Conservation (phyloP, 768 basidiomycete genomes). For the Psilocybe tampanensis region DNA sequence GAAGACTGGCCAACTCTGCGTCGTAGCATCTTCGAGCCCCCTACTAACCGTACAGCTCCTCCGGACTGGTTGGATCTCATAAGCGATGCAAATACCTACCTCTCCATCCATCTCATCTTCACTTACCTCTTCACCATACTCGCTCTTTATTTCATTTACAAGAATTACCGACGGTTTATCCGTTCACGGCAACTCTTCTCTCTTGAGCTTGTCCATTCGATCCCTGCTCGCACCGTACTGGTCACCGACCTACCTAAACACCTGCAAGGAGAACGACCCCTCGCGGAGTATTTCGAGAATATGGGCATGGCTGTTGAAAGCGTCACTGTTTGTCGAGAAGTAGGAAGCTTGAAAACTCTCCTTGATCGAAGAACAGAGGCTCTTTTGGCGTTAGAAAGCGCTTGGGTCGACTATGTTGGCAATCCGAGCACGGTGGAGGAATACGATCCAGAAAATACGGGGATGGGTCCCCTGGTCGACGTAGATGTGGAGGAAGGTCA, state of each 20-base stretch:
- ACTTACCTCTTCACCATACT: slow-evolving; percentile 93
- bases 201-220: slow-evolving; percentile 91
- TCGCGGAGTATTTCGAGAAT: slow-evolving; percentile 94
- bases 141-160: slow-evolving; percentile 83
- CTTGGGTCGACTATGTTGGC: slow-evolving; percentile 91
- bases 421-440: slow-evolving; percentile 88
- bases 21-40: slow-evolving; percentile 19
- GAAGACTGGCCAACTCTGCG: slow-evolving; percentile 48
- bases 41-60: slow-evolving; percentile 35
- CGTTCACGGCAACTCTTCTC: slow-evolving; percentile 92
- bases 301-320: slow-evolving; percentile 90
- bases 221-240: slow-evolving; percentile 91
- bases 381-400: slow-evolving; percentile 74
- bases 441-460: slow-evolving; percentile 72
- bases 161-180: slow-evolving; percentile 88
- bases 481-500: slow-evolving; percentile 55
- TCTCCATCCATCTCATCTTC: slow-evolving; percentile 88
- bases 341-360: slow-evolving; percentile 68
- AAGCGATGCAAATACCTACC: slow-evolving; percentile 87
- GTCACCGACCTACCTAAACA: slow-evolving; percentile 84
- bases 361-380: slow-evolving; percentile 83
- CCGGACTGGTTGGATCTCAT: slow-evolving; percentile 86
- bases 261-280: slow-evolving; percentile 78
- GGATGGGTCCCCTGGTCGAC: slow-evolving; percentile 50
- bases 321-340: slow-evolving; percentile 85